Conservation (phyloP, 2,329 filamentous ascomycete genomes). For the Didymosphaeria variabile region DNA sequence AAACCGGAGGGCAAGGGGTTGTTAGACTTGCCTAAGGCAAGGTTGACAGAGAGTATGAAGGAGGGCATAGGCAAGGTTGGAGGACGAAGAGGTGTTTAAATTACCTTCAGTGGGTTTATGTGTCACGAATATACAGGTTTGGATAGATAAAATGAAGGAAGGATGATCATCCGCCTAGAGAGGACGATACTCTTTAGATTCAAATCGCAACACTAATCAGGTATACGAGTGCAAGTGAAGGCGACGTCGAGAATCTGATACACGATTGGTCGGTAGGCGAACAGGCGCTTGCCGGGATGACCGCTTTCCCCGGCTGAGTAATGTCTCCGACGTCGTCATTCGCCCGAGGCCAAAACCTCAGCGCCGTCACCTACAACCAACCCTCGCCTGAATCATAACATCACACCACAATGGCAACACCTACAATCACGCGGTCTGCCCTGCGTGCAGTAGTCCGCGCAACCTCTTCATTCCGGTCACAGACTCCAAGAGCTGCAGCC, state of each 20-base stretch:
- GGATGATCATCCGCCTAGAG: neutral
- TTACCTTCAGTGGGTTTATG: neutral
- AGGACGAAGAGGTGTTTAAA: constrained; percentile 39
- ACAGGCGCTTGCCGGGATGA: too few species aligned
- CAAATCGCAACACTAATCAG: neutral
- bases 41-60: constrained; percentile 43
- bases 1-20: constrained; percentile 39
- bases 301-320: neutral
- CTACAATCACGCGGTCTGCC: constrained; percentile 36
- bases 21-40: constrained; percentile 38
- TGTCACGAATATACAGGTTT: neutral
- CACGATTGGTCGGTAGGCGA: too few species aligned
- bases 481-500: constrained; percentile 37
- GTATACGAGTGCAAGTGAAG: too few species aligned
- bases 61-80: constrained; percentile 46
- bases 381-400: neutral
- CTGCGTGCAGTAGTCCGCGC: constrained; percentile 41
- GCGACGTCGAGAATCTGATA: too few species aligned
- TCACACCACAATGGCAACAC: constrained; percentile 37
- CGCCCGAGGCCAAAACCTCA: constrained; percentile 14
- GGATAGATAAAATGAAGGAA: constrained; percentile 8
- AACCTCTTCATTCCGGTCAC: constrained; percentile 31
- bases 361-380: constrained; percentile 5
- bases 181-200: neutral
- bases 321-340: constrained; percentile 9